Evolutionary conservation across 1,139 yeast species (phyloP).

Genomic region (Suhomyces choctaworum): DNA sequence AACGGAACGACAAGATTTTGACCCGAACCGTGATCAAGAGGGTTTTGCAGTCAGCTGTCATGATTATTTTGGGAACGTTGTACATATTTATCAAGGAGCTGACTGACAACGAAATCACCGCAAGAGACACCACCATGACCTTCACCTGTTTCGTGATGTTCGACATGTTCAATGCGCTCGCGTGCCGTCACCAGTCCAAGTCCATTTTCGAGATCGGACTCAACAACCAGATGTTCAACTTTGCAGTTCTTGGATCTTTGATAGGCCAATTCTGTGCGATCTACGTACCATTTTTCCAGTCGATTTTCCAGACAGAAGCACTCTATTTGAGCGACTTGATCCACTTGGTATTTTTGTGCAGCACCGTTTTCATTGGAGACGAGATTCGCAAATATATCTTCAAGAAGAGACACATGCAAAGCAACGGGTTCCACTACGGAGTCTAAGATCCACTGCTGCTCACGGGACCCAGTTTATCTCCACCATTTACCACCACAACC

Average conservation of each 20-base stretch:
- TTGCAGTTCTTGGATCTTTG: conserved; percentile 87
- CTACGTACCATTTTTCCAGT: conserved; percentile 88
- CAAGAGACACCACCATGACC: conserved; percentile 98
- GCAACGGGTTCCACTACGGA: conserved; percentile 13
- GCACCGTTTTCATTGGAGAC: conserved; percentile 83
- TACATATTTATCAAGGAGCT: conserved; percentile 82
- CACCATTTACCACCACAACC: too few species aligned
- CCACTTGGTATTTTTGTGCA: conserved; percentile 61
- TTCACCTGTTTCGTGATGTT: conserved; percentile 93
- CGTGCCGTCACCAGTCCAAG: conserved; percentile 86
- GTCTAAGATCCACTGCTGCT: too few species aligned
- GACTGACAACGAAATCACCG: conserved; percentile 77
- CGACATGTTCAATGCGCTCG: conserved; percentile 93
- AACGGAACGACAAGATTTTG: conserved; percentile 77
- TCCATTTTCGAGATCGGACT: conserved; percentile 80
- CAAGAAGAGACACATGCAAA: conserved; percentile 14
- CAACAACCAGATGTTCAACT: conserved; percentile 83
- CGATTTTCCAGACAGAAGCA: conserved; percentile 92
- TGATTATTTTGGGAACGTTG: conserved; percentile 77
- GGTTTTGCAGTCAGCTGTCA: conserved; percentile 69
- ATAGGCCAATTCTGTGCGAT: conserved; percentile 93
- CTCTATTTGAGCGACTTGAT: conserved; percentile 65
- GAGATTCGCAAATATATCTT: conserved; percentile 64
- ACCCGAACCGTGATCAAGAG: conserved; percentile 68
- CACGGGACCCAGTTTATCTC: too few species aligned